A percentile compares a stretch with the other conserved stretches of the same genome.
These are phyloP conservation scores for Alnus rubra DNA, from an alignment of 306 rosid species.

Conservation along the genomic window DNA sequence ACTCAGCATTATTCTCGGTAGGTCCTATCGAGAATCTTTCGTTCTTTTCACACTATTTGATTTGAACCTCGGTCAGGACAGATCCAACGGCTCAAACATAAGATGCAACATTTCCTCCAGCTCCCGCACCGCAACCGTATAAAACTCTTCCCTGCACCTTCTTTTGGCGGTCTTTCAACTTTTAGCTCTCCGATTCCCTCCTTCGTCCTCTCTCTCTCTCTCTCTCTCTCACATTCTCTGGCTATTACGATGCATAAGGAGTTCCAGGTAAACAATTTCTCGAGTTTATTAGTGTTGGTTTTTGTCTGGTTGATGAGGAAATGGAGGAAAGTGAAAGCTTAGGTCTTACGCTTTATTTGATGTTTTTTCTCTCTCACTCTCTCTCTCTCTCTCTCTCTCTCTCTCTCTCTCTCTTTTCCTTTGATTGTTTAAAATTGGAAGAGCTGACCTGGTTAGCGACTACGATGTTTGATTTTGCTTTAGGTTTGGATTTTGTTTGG, in stretches of 20 bases:
- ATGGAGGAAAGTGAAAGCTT: neutral
- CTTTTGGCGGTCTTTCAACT: conserved; percentile 23
- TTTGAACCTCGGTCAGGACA: neutral
- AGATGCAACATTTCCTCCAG: too few species aligned
- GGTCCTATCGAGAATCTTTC: neutral
- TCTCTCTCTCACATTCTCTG: neutral
- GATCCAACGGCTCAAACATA: neutral
- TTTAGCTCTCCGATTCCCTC: neutral
- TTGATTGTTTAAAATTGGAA: neutral
- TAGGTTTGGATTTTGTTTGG: conserved; percentile 8
- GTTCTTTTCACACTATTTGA: neutral
- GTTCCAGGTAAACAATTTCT: neutral
- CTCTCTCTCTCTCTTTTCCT: neutral
- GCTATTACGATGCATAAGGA: neutral
- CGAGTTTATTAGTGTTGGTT: neutral
- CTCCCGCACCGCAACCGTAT: neutral
- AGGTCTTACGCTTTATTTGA: neutral
- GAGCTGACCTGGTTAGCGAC: neutral
- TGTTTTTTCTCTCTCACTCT: neutral
- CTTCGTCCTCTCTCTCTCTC: neutral
- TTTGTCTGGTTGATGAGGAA: neutral
- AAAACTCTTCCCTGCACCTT: neutral
- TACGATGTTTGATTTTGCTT: neutral
- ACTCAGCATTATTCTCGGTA: too few species aligned
- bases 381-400: neutral